Conservation (phyloP, 768 basidiomycete genomes). For the Amanita exitialis region DNA sequence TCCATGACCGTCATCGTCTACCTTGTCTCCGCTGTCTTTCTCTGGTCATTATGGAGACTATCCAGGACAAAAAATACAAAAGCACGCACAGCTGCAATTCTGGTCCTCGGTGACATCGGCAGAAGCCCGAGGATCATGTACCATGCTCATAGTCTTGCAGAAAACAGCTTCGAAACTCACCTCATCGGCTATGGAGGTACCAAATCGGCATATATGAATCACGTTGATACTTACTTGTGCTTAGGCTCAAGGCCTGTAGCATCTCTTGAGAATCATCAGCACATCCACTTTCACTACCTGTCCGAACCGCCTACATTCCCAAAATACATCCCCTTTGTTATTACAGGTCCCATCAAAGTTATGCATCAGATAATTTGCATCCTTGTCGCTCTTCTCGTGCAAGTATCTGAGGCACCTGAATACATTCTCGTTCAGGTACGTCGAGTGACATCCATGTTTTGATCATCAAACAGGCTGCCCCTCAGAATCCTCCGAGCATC, state of each 20-base stretch:
- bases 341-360: slow-evolving; percentile 80
- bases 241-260: slow-evolving; percentile 73
- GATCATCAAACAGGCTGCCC: background rate
- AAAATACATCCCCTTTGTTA: slow-evolving; percentile 46
- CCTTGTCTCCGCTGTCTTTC: slow-evolving; percentile 8
- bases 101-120: slow-evolving; percentile 94
- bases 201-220: slow-evolving; percentile 9
- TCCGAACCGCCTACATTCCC: slow-evolving; percentile 48
- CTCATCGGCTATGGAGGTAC: slow-evolving; percentile 82
- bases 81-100: slow-evolving; percentile 67
- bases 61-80: slow-evolving; percentile 25
- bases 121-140: slow-evolving; percentile 98
- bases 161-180: slow-evolving; percentile 65
- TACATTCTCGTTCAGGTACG: slow-evolving; percentile 86
- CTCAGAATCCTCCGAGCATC: slow-evolving; percentile 91
- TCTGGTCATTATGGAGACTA: slow-evolving; percentile 24
- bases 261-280: slow-evolving; percentile 56
- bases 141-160: slow-evolving; percentile 88
- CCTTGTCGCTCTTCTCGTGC: slow-evolving; percentile 48
- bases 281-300: slow-evolving; percentile 59
- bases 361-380: slow-evolving; percentile 56
- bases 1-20: background rate
- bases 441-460: background rate
- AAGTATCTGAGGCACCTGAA: slow-evolving; percentile 59
- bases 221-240: slow-evolving; percentile 2